Base-by-base conservation (phyloP, 331 rosid species). In the Telfairia occidentalis region DNA sequence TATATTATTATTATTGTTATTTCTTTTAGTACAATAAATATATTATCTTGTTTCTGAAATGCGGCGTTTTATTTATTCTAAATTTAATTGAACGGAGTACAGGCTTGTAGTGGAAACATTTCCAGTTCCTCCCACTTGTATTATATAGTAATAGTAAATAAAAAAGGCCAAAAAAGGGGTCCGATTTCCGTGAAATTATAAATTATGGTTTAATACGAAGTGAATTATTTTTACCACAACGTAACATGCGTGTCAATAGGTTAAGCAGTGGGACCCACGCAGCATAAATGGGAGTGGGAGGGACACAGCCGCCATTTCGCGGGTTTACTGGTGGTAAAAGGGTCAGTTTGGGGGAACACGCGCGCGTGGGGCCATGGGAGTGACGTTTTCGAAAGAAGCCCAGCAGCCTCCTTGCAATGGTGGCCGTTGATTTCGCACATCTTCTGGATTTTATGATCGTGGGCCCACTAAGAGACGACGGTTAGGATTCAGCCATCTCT, bases 351-450 rank as follows among this genome's bases (percentile, higher is more conserved):
- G 19, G 11, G 23, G 23, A 0, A 2, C 28, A 21, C 58, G 28
- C 69, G 69, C 69, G 24, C 69, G 66, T 59, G 66, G 58, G 1
- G 26, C 26, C n/a, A 26, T 30, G 34, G 29, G 37, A 13, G 6
- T 67, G 37, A 59, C 23, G 67, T 15, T 16, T 3, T 29, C 0
- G 12, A 21, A 58, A 61, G 70, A 34, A 4, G 15, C 45, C 45
- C 37, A 7, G 1, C n/a, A n/a, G n/a, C 19, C 49, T 11, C 13
- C 49, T n/a, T 19, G 29, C 1, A 63, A 45, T 70, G 16, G 8
- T 15, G 38, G 7, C 75, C 75, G 75, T 70, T 13, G 26, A 70
- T 70, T 70, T 70, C 57, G 4, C 74, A 26, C 74, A 15, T 70
- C 50, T 26, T 1, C 24, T 0, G 13, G 30, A 61, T 32, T 70